Conservation (phyloP, 495 filamentous ascomycete species). For the Talaromyces thailandensis region DNA sequence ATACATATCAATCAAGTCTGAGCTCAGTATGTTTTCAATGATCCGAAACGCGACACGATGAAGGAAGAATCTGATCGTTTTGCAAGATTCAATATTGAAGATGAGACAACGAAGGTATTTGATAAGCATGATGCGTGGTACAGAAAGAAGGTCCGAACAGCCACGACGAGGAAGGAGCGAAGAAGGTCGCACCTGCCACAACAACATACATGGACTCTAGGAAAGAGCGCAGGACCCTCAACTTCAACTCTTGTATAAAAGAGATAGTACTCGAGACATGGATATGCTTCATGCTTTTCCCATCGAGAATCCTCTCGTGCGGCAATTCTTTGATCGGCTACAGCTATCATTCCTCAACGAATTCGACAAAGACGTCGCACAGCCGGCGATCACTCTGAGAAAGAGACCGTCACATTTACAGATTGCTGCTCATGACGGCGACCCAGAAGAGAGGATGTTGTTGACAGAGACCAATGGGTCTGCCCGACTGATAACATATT, state of each 20-base stretch:
- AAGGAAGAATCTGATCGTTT: not conserved
- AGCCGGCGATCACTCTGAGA: conserved; percentile 24
- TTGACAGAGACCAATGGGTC: conserved; percentile 18
- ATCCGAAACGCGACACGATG: not conserved
- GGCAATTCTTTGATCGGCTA: conserved; percentile 24
- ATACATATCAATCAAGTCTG: not conserved
- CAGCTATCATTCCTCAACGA: conserved; percentile 20
- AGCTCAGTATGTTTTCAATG: not conserved
- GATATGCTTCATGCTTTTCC: not conserved
- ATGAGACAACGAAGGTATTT: not conserved
- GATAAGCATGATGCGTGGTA: not conserved
- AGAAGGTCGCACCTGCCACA: not conserved
- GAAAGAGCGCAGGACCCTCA: not conserved
- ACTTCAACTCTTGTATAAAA: not conserved
- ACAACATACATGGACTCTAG: not conserved
- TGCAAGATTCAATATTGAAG: not conserved
- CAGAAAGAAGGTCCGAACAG: not conserved
- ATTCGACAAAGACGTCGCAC: conserved; percentile 16
- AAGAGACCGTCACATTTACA: conserved; percentile 15
- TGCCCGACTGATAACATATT: conserved; percentile 21
- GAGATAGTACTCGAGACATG: not conserved
- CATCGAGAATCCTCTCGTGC: conserved; percentile 9
- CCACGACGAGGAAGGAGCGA: not conserved
- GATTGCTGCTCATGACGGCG: conserved; percentile 19
- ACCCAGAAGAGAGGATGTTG: not conserved